Conservation (phyloP, 164 flowering plant genomes). For the Vitis cinerea region DNA sequence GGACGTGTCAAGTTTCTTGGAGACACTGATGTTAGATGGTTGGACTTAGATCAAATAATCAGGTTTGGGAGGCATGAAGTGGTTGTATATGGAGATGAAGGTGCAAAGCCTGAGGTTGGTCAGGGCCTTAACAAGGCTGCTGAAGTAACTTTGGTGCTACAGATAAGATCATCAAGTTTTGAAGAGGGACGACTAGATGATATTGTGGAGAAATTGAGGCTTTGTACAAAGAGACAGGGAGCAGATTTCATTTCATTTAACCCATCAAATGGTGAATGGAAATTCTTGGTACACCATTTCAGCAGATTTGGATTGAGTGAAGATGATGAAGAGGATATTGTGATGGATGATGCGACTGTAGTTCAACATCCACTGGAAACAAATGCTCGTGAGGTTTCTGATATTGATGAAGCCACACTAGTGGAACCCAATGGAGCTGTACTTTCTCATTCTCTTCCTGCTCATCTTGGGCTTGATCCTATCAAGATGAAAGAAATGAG, state of each 20-base stretch:
- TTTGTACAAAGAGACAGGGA: constrained; percentile 63
- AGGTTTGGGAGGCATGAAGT: constrained; percentile 66
- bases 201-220: constrained; percentile 44
- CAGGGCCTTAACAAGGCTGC: constrained; percentile 90
- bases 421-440: constrained; percentile 29
- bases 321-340: constrained; percentile 83
- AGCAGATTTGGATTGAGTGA: constrained; percentile 92
- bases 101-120: constrained; percentile 71
- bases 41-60: constrained; percentile 69
- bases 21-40: constrained; percentile 79
- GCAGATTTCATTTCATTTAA: constrained; percentile 76
- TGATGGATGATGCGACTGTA: constrained; percentile 56
- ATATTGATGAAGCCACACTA: constrained; percentile 42
- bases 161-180: constrained; percentile 13
- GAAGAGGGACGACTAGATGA: constrained; percentile 14
- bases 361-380: constrained; percentile 36
- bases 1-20: constrained; percentile 75
- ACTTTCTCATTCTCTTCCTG: constrained; percentile 91
- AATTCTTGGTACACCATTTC: constrained; percentile 79
- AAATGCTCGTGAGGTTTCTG: constrained; percentile 40
- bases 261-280: constrained; percentile 67
- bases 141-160: constrained; percentile 71
- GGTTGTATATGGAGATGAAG: constrained; percentile 81
- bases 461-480: constrained; percentile 96
- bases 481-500: constrained; percentile 84